Evolutionary conservation across 306 rosid species (phyloP).

Genomic region (Gleditsia sinensis): DNA sequence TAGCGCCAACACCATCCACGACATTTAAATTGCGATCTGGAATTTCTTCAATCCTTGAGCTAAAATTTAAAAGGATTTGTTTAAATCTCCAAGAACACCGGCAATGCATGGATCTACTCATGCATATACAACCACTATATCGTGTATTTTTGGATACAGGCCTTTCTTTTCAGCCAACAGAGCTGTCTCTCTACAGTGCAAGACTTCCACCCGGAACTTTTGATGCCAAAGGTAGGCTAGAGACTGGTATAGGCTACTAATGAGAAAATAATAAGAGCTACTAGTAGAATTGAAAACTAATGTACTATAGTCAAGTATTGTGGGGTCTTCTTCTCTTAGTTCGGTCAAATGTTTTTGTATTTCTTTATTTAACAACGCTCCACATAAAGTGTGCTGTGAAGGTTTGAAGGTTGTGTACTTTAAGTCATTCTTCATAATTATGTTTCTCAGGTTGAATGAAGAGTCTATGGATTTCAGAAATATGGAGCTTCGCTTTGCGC

Average conservation of each 20-base stretch:
- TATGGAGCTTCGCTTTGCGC: not conserved
- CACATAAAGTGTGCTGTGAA: not conserved
- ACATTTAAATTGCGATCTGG: not conserved
- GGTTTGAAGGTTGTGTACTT: not conserved
- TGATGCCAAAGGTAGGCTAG: not conserved
- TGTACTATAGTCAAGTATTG: not conserved
- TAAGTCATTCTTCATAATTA: not conserved
- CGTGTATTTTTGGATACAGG: constrained; percentile 14
- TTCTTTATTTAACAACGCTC: not conserved
- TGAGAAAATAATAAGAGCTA: not conserved
- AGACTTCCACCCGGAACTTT: constrained; percentile 5
- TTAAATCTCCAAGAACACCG: not conserved
- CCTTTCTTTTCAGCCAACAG: not conserved
- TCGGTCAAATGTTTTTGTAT: not conserved
- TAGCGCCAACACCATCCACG: constrained; percentile 7
- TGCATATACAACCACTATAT: not conserved
- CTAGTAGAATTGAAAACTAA: not conserved
- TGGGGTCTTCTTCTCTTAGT: not conserved
- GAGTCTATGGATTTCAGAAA: not conserved
- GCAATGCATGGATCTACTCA: not conserved
- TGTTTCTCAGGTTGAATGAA: not conserved
- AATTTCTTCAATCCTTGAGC: not conserved
- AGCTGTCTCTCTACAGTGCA: constrained; percentile 15
- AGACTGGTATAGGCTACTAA: not conserved
- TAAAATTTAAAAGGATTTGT: not conserved